Percentiles rank a stretch among this genome's conserved stretches.
phyloP scores from a whole-genome alignment of 306 rosid species.

The Parietaria judaica region DNA sequence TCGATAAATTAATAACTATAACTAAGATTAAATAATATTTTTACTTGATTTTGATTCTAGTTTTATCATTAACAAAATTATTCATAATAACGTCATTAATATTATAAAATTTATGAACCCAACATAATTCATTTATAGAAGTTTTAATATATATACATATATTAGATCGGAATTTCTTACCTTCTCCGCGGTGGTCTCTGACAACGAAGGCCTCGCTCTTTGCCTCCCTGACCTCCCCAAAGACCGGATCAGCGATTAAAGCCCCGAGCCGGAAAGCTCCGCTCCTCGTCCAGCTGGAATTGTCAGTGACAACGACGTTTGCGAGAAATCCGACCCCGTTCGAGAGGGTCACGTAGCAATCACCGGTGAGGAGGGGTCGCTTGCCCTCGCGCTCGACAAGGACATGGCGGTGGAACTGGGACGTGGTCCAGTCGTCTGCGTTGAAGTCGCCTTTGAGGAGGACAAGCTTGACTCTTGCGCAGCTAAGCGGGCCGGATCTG shows the following conservation, averaged over 20 bases:
- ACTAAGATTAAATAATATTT: too few species aligned
- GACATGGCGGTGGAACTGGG: slow-evolving; percentile 33
- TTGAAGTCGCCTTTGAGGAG: slow-evolving; percentile 40
- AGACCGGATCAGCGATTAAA: slow-evolving; percentile 16
- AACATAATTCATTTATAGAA: too few species aligned
- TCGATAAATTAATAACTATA: too few species aligned
- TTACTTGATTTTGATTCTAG: too few species aligned
- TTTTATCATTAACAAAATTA: too few species aligned
- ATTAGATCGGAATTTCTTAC: slow-evolving; percentile 24
- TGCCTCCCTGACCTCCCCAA: slow-evolving; percentile 38
- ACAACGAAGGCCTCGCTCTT: slow-evolving; percentile 47
- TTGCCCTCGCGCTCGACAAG: slow-evolving; percentile 38
- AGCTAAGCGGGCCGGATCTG: slow-evolving; percentile 33
- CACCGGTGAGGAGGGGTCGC: slow-evolving; percentile 47
- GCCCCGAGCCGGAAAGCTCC: slow-evolving; percentile 53
- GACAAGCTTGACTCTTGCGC: slow-evolving; percentile 36
- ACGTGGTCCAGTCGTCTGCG: slow-evolving; percentile 51
- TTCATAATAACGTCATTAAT: too few species aligned
- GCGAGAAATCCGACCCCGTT: slow-evolving; percentile 33
- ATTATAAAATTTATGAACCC: too few species aligned
- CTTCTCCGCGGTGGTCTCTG: slow-evolving; percentile 56
- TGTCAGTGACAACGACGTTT: slow-evolving; percentile 37
- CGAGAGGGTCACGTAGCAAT: slow-evolving; percentile 20
- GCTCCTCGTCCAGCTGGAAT: slow-evolving; percentile 55
- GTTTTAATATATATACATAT: too few species aligned